Evolutionary conservation across 805 yeast species (phyloP), one percentile per base, ranked within the genome.

Genomic region (Wickerhamomyces chaumierensis): DNA sequence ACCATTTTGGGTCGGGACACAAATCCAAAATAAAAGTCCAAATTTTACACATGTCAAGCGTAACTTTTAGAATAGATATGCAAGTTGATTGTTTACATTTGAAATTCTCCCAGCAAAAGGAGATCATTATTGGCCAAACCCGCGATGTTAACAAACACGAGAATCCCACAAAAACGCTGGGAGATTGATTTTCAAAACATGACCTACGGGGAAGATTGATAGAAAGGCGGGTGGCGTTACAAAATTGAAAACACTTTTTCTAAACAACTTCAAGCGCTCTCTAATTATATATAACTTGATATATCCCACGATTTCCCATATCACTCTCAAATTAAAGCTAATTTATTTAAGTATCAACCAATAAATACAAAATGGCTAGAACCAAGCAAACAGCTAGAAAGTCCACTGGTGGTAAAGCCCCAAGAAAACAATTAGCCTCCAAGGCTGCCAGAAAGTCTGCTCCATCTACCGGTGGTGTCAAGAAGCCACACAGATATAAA

Each of bases 401-500:
- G 67, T 82, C 92, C 49, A 83, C 94, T 55, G 94, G 94, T 78
- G 94, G 94, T 78, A 83, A 83, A 67, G 94, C 94, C 37, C 94
- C 94, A 78, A 82, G 94, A 82, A 83, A 82, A 68, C 94, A 82
- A 66, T 71, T 82, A 57, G 94, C 94, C 48, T 82, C 94, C 44
- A 82, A 82, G 71, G 94, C 92, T 56, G 94, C 94, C 48, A 82
- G 94, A 81, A 82, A 82, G 62, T 82, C 92, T 32, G 94, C 94
- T 38, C 94, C 94, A 77, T 73, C 85, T 39, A 73, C 87, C 46
- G 92, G 92, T 63, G 94, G 94, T 80, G 92, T 83, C 56, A 82
- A 82, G 78, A 82, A 82, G 67, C 92, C 92, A 48, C 94, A 83
- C 78, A 83, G 95, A 81, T 85, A 84, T 73, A 82, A 82, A 83